These are phyloP conservation scores for Penicillium soppii DNA, from an alignment of 495 filamentous ascomycete genomes.

Conservation along the genomic window DNA sequence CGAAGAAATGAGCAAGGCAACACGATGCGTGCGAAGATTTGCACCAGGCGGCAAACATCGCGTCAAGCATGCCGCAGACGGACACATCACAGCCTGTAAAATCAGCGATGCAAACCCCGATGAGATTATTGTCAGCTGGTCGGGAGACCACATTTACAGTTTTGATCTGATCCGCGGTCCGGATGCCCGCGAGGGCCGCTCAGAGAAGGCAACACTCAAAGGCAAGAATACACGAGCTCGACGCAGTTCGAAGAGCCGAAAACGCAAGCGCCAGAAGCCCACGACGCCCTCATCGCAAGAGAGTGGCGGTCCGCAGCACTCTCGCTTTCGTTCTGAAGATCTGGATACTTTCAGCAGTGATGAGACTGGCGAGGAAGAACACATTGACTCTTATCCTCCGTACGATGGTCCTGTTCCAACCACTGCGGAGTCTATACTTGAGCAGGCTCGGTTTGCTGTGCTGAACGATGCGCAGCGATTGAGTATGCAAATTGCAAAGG, in stretches of 20 bases:
- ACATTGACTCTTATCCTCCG: slow-evolving; percentile 46
- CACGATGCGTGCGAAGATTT: slow-evolving; percentile 68
- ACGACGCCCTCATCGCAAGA: slow-evolving; percentile 45
- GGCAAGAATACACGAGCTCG: slow-evolving; percentile 12
- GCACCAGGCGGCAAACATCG: slow-evolving; percentile 58
- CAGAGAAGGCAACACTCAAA: slow-evolving; percentile 11
- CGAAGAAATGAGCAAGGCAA: slow-evolving; percentile 61
- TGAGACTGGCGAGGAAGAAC: slow-evolving; percentile 61
- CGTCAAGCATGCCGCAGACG: slow-evolving; percentile 53
- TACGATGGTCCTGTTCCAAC: slow-evolving; percentile 29
- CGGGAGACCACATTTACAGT: slow-evolving; percentile 71
- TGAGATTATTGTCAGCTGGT: slow-evolving; percentile 75
- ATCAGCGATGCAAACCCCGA: slow-evolving; percentile 77
- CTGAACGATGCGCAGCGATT: slow-evolving; percentile 51
- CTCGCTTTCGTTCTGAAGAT: slow-evolving; percentile 36
- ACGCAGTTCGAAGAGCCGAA: slow-evolving; percentile 43
- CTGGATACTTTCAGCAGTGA: slow-evolving; percentile 53
- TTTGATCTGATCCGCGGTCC: slow-evolving; percentile 68
- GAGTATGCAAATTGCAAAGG: slow-evolving; percentile 55
- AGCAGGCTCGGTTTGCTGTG: slow-evolving; percentile 42
- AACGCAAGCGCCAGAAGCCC: slow-evolving; percentile 57
- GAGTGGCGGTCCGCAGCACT: slow-evolving; percentile 41
- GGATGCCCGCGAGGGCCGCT: slow-evolving; percentile 47
- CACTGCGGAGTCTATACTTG: slow-evolving; percentile 29
- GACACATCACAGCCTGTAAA: slow-evolving; percentile 76